A percentile compares a stretch with the other conserved stretches of the same genome.
phyloP scores from a whole-genome alignment of 257 asterid genomes.

The Scutellaria barbata region DNA sequence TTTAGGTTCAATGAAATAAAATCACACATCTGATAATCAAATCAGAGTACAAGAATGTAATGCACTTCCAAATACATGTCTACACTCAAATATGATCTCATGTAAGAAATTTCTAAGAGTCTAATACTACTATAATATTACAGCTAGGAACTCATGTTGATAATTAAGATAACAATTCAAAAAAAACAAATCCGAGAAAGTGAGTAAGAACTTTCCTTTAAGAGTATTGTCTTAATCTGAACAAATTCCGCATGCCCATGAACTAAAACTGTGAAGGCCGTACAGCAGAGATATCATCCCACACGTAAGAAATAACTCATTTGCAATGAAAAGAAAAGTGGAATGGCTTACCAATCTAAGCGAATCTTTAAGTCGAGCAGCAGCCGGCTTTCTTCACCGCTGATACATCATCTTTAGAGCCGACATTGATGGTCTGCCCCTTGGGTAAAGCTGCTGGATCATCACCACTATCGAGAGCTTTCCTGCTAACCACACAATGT shows the following conservation, averaged over 20 bases:
- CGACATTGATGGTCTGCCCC: conserved; percentile 44
- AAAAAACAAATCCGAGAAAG: conserved; percentile 6
- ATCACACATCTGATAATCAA: conserved; percentile 23
- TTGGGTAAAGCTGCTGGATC: conserved; percentile 45
- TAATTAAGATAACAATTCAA: not conserved
- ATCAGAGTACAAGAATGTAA: conserved; percentile 32
- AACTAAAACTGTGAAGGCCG: conserved; percentile 27
- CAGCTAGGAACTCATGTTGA: conserved; percentile 21
- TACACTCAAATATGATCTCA: conserved; percentile 33
- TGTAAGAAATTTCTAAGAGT: conserved; percentile 31
- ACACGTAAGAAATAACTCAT: conserved; percentile 2
- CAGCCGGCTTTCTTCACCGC: conserved; percentile 47
- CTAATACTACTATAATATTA: conserved; percentile 39
- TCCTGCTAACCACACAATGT: conserved; percentile 45
- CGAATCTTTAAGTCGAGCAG: conserved; percentile 35
- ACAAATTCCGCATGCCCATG: conserved; percentile 25
- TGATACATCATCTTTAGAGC: conserved; percentile 45
- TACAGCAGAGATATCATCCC: conserved; percentile 27
- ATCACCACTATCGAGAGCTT: conserved; percentile 42
- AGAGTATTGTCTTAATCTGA: conserved; percentile 22
- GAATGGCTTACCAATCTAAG: not conserved
- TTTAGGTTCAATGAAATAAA: conserved; percentile 26
- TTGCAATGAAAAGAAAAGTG: not conserved
- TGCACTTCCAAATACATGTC: conserved; percentile 28
- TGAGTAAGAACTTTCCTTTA: conserved; percentile 28